A percentile compares a stretch with the other conserved stretches of the same genome.
These are phyloP conservation scores for Fraxinus platypoda DNA, from an alignment of 305 asterid species.

Conservation along the genomic window DNA sequence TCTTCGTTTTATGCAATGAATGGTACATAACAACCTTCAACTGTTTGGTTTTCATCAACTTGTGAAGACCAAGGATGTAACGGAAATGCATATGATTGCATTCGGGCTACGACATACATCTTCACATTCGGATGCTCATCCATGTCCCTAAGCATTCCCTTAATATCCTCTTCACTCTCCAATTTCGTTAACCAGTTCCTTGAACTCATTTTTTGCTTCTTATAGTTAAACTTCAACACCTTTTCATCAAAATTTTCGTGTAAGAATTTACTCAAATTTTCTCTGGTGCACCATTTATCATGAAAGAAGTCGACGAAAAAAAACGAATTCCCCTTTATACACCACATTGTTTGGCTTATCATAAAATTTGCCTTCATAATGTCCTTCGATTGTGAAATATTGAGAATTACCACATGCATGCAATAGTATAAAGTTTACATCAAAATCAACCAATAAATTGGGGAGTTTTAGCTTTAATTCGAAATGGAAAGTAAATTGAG, in stretches of 20 bases:
- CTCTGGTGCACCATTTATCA: background rate
- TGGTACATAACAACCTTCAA: background rate
- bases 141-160: background rate
- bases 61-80: background rate
- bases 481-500: background rate
- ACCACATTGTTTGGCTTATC: background rate
- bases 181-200: no score
- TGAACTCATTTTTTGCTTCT: background rate
- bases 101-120: no score
- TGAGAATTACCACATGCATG: background rate
- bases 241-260: background rate
- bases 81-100: background rate
- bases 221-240: background rate
- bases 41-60: background rate
- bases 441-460: background rate
- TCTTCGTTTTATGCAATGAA: background rate
- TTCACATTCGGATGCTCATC: background rate
- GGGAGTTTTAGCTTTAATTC: background rate
- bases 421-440: background rate
- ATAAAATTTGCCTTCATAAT: no score
- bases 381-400: background rate
- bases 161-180: background rate
- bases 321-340: background rate
- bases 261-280: no score
- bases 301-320: no score